These are phyloP conservation scores for Bryum argenteum DNA, from an alignment of 225 moss, liverwort and hornwort species.

Conservation along the genomic window DNA sequence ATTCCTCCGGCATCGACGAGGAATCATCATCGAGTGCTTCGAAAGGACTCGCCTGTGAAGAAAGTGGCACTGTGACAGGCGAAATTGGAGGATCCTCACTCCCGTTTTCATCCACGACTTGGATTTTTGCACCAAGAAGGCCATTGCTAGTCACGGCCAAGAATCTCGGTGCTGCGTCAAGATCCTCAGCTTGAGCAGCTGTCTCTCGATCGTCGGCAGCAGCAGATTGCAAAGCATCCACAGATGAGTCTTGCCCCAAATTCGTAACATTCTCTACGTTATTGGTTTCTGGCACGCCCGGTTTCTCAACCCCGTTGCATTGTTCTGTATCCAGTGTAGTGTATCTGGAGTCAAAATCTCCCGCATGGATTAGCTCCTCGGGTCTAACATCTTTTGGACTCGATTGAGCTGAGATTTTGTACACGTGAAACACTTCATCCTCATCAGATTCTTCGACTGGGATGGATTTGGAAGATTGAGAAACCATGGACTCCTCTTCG, in stretches of 20 bases:
- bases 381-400: background rate
- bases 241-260: conserved; percentile 10
- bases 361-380: background rate
- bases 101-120: conserved; percentile 13
- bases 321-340: conserved; percentile 5
- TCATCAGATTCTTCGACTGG: conserved; percentile 30
- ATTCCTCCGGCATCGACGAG: background rate
- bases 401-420: conserved; percentile 16
- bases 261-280: background rate
- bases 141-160: conserved; percentile 17
- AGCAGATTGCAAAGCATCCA: background rate
- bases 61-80: background rate
- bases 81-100: background rate
- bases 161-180: background rate
- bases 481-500: background rate
- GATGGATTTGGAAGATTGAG: conserved; percentile 9
- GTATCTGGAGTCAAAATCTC: conserved; percentile 14
- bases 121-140: conserved; percentile 3
- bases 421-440: conserved; percentile 35
- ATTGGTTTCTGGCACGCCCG: background rate
- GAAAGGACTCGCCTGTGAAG: background rate
- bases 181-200: conserved; percentile 20
- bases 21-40: conserved; percentile 18
- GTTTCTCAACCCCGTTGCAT: conserved; percentile 3
- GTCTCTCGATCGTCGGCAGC: background rate